Evolutionary conservation across 2,329 filamentous ascomycete genomes (phyloP), one percentile per base, ranked within the genome.

Genomic region (Sarocladium brachiariae): DNA sequence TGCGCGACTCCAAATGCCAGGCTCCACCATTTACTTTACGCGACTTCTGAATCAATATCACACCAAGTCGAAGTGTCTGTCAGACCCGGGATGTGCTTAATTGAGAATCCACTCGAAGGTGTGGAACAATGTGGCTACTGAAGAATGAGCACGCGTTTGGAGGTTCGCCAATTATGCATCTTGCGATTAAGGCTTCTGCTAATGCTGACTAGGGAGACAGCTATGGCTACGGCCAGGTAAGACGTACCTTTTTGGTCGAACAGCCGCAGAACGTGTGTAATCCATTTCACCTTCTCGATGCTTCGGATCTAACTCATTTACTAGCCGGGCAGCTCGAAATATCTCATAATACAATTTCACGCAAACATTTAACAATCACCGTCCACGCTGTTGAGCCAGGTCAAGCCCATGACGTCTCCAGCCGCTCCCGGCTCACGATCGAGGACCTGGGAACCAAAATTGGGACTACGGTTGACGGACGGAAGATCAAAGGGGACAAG

Each of bases 161-260:
- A 51, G 70, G 73, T 67, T 61, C 56, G 59, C 27, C 11, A 49
- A 14, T 16, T 7, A 13, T 25, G 24, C 38, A 45, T n/a, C 16
- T 39, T 27, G 50, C 33, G 25, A 50, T 52, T 56, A 43, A 57
- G 51, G 39, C 45, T 30, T 19, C n/a, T 13, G 31, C 46, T 49
- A 11, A 49, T 21, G 4, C 8, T 43, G 4, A n/a, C 31, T 39
- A 72, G 69, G 67, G 47, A 65, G 66, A 24, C 82, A 81, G 60
- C 74, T 91, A 57, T 96, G 91, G 91, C 76, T 96, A 54, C 83
- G 86, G 52, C 91, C 91, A 2, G 91, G 90, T 48, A 89, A 89
- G 64, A 82, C 80, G 59, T 92, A 93, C 65, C 77, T 96, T 18
- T 88, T 96, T 63, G 92, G 92, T 51, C 83, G 92, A 56, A 90